These are phyloP conservation scores for Rosellinia necatrix DNA, from an alignment of 2,329 filamentous ascomycete genomes.

Conservation along the genomic window DNA sequence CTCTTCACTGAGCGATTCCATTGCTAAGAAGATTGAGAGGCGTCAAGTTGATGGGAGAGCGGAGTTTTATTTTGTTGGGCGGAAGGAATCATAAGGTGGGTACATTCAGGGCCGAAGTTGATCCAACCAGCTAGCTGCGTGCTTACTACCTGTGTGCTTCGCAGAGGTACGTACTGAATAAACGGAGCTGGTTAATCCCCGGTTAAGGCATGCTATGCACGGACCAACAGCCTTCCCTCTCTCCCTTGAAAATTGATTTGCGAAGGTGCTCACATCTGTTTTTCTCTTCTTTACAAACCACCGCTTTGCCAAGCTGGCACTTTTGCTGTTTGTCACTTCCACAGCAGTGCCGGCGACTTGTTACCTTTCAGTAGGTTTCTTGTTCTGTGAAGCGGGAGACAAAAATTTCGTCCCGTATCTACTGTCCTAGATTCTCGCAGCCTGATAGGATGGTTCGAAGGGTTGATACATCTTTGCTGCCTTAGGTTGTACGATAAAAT, in stretches of 20 bases:
- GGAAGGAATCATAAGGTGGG: constrained; percentile 22
- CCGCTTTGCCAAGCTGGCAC: constrained; percentile 37
- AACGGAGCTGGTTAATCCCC: constrained; percentile 10
- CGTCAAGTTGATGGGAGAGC: neutral
- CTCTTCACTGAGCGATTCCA: constrained; percentile 77
- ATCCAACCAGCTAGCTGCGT: no score
- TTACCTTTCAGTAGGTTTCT: constrained; percentile 42
- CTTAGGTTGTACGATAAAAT: neutral
- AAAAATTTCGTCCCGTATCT: constrained; percentile 74
- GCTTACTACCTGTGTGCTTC: no score
- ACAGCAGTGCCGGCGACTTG: constrained; percentile 42
- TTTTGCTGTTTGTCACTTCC: constrained; percentile 36
- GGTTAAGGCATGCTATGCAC: neutral
- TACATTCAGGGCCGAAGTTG: constrained; percentile 21
- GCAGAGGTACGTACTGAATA: neutral
- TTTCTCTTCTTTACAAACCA: constrained; percentile 33
- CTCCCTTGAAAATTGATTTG: constrained; percentile 10
- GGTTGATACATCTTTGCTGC: constrained; percentile 65
- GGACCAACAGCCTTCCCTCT: neutral
- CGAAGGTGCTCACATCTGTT: constrained; percentile 3
- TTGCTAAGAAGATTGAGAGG: constrained; percentile 43
- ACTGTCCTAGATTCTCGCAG: constrained; percentile 75
- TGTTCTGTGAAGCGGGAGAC: constrained; percentile 41
- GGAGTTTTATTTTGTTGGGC: constrained; percentile 24
- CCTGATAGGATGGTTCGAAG: constrained; percentile 85